Conservation (phyloP, 192 early-diverging fungal species). For the Backusella macrospora region DNA sequence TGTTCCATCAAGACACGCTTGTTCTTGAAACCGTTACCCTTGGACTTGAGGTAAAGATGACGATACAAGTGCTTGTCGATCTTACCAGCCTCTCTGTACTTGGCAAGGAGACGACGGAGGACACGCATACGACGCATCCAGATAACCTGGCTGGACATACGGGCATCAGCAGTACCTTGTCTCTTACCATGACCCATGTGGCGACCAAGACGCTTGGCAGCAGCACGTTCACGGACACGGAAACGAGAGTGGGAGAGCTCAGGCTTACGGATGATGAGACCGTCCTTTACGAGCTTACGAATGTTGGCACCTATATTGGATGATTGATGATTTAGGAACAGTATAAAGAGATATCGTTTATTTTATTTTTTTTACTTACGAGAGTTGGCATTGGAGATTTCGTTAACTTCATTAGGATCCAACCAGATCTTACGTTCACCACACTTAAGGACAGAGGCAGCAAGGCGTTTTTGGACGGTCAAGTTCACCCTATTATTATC, state of each 20-base stretch:
- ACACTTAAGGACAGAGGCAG: conserved; percentile 95
- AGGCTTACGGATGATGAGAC: conserved; percentile 95
- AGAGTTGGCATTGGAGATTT: conserved; percentile 97
- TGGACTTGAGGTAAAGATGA: conserved; percentile 94
- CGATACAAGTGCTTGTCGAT: conserved; percentile 97
- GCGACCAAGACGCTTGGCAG: conserved; percentile 96
- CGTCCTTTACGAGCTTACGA: conserved; percentile 97
- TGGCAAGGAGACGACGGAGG: conserved; percentile 90
- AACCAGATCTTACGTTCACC: conserved; percentile 99
- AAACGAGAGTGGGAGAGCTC: conserved; percentile 85
- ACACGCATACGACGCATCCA: conserved; percentile 99
- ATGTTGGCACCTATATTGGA: conserved; percentile 97
- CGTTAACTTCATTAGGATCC: conserved; percentile 94
- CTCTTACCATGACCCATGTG: conserved; percentile 94
- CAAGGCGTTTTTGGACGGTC: conserved; percentile 92
- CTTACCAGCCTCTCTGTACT: conserved; percentile 98
- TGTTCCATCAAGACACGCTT: conserved; percentile 99
- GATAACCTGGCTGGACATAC: conserved; percentile 93
- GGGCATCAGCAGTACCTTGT: conserved; percentile 95
- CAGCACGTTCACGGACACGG: conserved; percentile 88
- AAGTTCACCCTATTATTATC: conserved; percentile 83
- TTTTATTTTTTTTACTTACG: too few species aligned
- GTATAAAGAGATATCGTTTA: too few species aligned
- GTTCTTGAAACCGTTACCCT: conserved; percentile 99
- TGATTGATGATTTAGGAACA: too few species aligned